These are phyloP conservation scores for Linanthus parryae DNA, from an alignment of 148 eudicot species.

Conservation along the genomic window DNA sequence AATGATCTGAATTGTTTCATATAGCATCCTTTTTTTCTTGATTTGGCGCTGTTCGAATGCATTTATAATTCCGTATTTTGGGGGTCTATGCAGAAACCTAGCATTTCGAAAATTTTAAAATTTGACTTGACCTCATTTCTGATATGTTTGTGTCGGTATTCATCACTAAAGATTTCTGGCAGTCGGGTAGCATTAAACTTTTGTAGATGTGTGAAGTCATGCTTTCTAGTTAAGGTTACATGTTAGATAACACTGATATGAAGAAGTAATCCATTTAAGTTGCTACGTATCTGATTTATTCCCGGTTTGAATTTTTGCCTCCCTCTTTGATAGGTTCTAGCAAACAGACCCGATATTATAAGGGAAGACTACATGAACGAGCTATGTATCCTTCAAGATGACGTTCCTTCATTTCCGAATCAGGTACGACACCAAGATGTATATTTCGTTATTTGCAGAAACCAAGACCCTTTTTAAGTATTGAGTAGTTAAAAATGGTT, in stretches of 20 bases:
- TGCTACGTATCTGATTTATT: constrained; percentile 13
- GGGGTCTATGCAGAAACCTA: too few relatives aligned
- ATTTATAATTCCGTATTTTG: too few relatives aligned
- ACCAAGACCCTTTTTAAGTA: too few relatives aligned
- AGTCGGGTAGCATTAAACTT: too few relatives aligned
- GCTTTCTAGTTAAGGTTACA: neutral
- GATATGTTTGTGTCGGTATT: neutral
- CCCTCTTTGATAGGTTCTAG: constrained; percentile 63
- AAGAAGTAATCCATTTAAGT: neutral
- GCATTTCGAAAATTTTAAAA: too few relatives aligned
- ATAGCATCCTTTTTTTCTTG: neutral
- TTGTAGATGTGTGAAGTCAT: neutral
- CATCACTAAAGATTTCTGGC: neutral
- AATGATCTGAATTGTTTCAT: neutral
- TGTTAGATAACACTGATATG: neutral
- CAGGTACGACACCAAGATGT: constrained; percentile 47
- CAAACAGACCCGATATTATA: constrained; percentile 94
- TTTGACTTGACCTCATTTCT: neutral
- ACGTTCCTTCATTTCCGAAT: constrained; percentile 94
- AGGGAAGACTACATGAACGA: constrained; percentile 99
- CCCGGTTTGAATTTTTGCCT: constrained; percentile 8
- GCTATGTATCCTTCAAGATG: constrained; percentile 98
- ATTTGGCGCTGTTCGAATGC: neutral
- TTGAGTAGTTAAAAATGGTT: constrained; percentile 24
- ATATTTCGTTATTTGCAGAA: too few relatives aligned